These are phyloP conservation scores for Oryza brachyantha DNA, from an alignment of 176 grass and related monocot genomes.

Conservation along the genomic window DNA sequence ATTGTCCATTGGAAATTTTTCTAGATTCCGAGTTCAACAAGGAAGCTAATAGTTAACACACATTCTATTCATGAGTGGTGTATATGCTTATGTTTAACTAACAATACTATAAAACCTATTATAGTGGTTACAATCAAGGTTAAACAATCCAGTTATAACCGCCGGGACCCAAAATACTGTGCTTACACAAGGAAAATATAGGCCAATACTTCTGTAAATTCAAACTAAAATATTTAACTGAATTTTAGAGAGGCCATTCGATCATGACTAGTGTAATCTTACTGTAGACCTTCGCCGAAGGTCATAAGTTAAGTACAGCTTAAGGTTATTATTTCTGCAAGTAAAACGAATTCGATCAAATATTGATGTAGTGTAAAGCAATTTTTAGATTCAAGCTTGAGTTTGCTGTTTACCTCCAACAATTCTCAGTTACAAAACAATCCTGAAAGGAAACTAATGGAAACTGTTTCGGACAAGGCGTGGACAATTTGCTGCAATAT, in stretches of 20 bases:
- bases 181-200: background rate
- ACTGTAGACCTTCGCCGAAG: background rate
- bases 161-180: background rate
- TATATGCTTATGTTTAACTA: background rate
- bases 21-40: background rate
- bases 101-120: background rate
- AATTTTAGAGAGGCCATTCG: background rate
- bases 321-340: background rate
- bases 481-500: background rate
- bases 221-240: background rate
- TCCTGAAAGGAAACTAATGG: background rate
- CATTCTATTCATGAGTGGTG: background rate
- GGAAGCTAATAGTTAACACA: background rate
- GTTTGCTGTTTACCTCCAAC: background rate
- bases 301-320: background rate
- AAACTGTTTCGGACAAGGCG: background rate
- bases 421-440: background rate
- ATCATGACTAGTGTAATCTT: background rate
- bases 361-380: background rate
- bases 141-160: background rate
- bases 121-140: background rate
- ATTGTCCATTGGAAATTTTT: background rate
- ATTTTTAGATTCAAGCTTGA: background rate
- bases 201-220: background rate
- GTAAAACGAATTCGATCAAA: background rate